A percentile compares a stretch with the other conserved stretches of the same genome.
phyloP scores from a whole-genome alignment of 352 stramenopile species.

The Phytophthora colocasiae region DNA sequence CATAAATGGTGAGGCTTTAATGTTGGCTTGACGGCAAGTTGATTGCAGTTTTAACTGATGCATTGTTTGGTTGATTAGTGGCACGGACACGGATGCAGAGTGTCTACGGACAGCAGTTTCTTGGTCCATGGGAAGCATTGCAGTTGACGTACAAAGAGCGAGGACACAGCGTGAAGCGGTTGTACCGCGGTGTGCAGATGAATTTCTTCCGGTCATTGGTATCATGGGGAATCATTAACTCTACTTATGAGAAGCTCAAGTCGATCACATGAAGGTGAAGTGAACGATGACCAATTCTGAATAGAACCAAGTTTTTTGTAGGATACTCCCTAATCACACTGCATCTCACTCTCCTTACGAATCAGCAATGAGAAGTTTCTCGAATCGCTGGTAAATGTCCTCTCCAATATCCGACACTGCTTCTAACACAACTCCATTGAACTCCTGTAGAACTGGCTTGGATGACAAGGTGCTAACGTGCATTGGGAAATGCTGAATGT shows the following conservation, averaged over 20 bases:
- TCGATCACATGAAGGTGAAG: slow-evolving; percentile 53
- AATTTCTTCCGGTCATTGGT: slow-evolving; percentile 90
- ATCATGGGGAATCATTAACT: slow-evolving; percentile 93
- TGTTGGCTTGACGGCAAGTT: neutral
- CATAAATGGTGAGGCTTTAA: slow-evolving; percentile 66
- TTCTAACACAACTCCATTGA: slow-evolving; percentile 2
- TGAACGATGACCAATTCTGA: slow-evolving; percentile 1
- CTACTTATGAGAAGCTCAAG: slow-evolving; percentile 90
- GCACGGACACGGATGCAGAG: slow-evolving; percentile 86
- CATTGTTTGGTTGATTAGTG: slow-evolving; percentile 42
- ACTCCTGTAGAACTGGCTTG: neutral
- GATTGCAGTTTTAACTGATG: slow-evolving; percentile 4
- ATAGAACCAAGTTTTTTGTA: slow-evolving; percentile 17
- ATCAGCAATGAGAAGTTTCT: neutral
- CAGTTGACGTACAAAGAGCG: slow-evolving; percentile 79
- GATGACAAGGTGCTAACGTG: neutral
- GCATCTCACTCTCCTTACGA: no score
- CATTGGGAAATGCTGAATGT: slow-evolving; percentile 9
- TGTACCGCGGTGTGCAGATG: slow-evolving; percentile 90
- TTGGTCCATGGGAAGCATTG: slow-evolving; percentile 64
- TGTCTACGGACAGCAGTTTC: slow-evolving; percentile 71
- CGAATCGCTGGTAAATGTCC: neutral
- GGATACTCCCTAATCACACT: slow-evolving; percentile 5
- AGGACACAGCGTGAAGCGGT: slow-evolving; percentile 53
- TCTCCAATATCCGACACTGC: neutral